These are phyloP conservation scores for Pythium sp. DNA, from an alignment of 352 stramenopile genomes.

Conservation along the genomic window DNA sequence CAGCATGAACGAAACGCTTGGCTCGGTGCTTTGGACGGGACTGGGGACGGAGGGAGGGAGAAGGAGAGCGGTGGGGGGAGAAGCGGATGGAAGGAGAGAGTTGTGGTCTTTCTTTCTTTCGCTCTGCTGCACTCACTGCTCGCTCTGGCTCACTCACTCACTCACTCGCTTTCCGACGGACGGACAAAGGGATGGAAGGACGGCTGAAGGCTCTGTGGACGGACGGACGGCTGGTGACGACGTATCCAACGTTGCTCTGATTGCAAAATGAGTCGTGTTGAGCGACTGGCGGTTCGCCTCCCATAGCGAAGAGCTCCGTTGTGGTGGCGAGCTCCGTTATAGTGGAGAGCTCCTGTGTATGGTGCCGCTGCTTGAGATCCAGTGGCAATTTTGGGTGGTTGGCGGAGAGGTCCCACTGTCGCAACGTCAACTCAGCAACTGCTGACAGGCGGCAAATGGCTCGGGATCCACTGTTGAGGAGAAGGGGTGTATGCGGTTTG, in stretches of 20 bases:
- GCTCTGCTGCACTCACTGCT: constrained; percentile 13
- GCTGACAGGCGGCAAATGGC: neutral
- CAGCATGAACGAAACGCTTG: constrained; percentile 65
- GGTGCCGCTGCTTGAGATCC: neutral
- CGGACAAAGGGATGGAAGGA: neutral
- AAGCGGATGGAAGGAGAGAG: constrained; percentile 5
- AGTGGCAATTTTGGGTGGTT: constrained; percentile 6
- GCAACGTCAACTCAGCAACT: neutral
- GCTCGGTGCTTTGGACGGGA: neutral
- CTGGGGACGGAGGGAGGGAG: constrained; percentile 6
- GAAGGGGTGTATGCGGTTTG: neutral
- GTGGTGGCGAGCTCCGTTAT: no score
- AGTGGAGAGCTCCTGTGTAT: neutral
- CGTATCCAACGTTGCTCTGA: constrained; percentile 5
- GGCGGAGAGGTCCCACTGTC: neutral
- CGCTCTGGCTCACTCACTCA: constrained; percentile 14
- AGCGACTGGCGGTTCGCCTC: neutral
- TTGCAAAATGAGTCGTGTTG: constrained; percentile 9
- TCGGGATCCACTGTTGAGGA: neutral
- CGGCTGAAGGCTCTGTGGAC: neutral
- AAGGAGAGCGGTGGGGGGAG: neutral
- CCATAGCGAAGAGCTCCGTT: no score
- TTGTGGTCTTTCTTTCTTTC: constrained; percentile 21
- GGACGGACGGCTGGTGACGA: constrained; percentile 4
- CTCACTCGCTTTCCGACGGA: constrained; percentile 5